phyloP scores from a whole-genome alignment of 208 protist genomes.

The Crithidia acanthocephali region DNA sequence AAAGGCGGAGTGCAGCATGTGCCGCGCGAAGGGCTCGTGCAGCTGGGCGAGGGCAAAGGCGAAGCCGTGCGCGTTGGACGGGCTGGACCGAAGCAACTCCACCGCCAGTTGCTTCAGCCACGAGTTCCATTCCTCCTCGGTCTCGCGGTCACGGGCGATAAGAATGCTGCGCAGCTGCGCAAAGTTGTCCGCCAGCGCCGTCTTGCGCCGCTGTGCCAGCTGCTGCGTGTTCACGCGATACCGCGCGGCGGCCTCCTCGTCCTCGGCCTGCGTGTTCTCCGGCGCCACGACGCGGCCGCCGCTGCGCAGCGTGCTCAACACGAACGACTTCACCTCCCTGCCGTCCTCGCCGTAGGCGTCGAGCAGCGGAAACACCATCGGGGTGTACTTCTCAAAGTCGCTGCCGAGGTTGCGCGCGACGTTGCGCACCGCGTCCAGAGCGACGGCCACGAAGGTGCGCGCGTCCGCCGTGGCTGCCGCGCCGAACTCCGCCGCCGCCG shows the following conservation, averaged over 20 bases:
- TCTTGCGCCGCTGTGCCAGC: slow-evolving; percentile 40
- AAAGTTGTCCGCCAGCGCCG: slow-evolving; percentile 57
- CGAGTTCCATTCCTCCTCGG: slow-evolving; percentile 83
- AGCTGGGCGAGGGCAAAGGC: slow-evolving; percentile 80
- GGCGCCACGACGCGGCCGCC: slow-evolving; percentile 52
- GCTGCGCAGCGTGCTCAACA: slow-evolving; percentile 41
- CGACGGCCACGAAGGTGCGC: slow-evolving; percentile 61
- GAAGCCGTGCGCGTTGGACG: slow-evolving; percentile 74
- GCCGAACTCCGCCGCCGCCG: no score
- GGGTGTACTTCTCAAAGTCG: slow-evolving; percentile 83
- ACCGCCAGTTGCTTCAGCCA: slow-evolving; percentile 86
- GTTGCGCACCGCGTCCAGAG: slow-evolving; percentile 63
- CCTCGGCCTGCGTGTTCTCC: slow-evolving; percentile 23
- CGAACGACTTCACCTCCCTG: slow-evolving; percentile 41
- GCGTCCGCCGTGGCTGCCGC: slow-evolving; percentile 12
- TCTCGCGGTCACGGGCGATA: slow-evolving; percentile 56
- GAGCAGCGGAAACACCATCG: slow-evolving; percentile 75
- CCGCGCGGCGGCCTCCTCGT: slow-evolving; percentile 39
- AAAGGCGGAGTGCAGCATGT: slow-evolving; percentile 92
- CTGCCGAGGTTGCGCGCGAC: slow-evolving; percentile 80
- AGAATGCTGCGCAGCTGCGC: slow-evolving; percentile 58
- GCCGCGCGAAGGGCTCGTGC: slow-evolving; percentile 88
- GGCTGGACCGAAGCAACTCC: slow-evolving; percentile 84
- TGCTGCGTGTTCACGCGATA: slow-evolving; percentile 39
- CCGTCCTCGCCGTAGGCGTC: slow-evolving; percentile 65